Conservation (phyloP, 2,329 filamentous ascomycete genomes). For the Botrytis aclada region DNA sequence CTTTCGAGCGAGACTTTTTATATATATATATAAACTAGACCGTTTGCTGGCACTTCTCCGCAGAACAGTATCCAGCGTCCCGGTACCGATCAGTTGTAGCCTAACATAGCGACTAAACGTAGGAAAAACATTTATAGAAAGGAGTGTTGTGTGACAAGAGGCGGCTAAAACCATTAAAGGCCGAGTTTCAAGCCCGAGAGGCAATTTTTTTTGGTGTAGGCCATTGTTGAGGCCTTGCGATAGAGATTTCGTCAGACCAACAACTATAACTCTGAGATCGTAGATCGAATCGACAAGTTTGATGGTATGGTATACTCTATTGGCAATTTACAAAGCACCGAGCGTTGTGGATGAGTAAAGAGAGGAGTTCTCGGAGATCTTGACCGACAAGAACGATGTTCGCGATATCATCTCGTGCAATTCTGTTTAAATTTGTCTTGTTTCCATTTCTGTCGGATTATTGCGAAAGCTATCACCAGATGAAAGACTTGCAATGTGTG, state of each 20-base stretch:
- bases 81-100: not conserved
- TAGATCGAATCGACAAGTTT: not conserved
- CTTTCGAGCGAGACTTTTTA: not conserved
- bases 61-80: not conserved
- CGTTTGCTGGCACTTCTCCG: not conserved
- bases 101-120: not conserved
- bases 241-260: not conserved
- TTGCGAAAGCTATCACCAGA: not conserved
- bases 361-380: not conserved
- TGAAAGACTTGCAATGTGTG: not conserved
- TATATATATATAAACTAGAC: too few relatives aligned
- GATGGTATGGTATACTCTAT: not conserved
- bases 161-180: not conserved
- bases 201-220: not conserved
- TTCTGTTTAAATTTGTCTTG: not conserved
- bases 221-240: not conserved
- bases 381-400: not conserved
- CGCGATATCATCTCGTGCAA: not conserved
- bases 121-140: not conserved
- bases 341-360: not conserved
- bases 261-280: not conserved
- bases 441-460: not conserved
- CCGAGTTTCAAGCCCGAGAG: not conserved
- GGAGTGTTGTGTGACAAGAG: not conserved
- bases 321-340: not conserved